These are phyloP conservation scores for Camelina neglecta DNA, from an alignment of 345 rosid species.

Conservation along the genomic window DNA sequence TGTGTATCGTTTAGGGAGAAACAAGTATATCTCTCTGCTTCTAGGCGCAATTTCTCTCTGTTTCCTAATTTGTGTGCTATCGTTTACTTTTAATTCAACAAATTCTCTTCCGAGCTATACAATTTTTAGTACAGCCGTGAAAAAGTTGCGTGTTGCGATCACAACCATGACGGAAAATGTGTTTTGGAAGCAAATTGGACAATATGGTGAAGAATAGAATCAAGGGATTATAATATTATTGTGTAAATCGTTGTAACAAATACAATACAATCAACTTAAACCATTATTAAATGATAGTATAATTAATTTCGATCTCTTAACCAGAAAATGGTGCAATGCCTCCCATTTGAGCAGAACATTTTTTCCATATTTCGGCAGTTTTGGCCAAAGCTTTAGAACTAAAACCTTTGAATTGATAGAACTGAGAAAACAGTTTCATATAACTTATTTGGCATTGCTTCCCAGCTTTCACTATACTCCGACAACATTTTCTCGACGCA, in stretches of 20 bases:
- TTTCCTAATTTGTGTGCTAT: too few species aligned
- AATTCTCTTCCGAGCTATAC: too few species aligned
- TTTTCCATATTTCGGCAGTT: conserved; percentile 13
- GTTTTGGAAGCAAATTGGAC: too few species aligned
- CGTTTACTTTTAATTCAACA: too few species aligned
- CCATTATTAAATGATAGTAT: not conserved
- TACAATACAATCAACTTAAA: conserved; percentile 15
- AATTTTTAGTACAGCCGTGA: too few species aligned
- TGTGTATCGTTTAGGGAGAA: too few species aligned
- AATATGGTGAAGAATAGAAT: too few species aligned
- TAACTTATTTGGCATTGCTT: conserved; percentile 1
- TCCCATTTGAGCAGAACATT: not conserved
- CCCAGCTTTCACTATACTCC: conserved; percentile 10
- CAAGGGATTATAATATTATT: not conserved
- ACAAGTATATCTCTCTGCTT: too few species aligned
- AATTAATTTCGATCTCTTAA: not conserved
- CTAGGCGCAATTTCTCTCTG: too few species aligned
- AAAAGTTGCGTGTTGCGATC: too few species aligned
- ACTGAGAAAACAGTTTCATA: not conserved
- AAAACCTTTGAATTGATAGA: conserved; percentile 6
- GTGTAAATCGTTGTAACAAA: conserved; percentile 4
- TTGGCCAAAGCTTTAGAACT: not conserved
- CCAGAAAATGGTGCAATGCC: conserved; percentile 18
- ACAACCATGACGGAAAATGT: too few species aligned
- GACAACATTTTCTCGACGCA: conserved; percentile 13